Evolutionary conservation across 768 basidiomycete genomes (phyloP), one percentile per base, ranked within the genome.

Genomic region (Trametes meyenii): DNA sequence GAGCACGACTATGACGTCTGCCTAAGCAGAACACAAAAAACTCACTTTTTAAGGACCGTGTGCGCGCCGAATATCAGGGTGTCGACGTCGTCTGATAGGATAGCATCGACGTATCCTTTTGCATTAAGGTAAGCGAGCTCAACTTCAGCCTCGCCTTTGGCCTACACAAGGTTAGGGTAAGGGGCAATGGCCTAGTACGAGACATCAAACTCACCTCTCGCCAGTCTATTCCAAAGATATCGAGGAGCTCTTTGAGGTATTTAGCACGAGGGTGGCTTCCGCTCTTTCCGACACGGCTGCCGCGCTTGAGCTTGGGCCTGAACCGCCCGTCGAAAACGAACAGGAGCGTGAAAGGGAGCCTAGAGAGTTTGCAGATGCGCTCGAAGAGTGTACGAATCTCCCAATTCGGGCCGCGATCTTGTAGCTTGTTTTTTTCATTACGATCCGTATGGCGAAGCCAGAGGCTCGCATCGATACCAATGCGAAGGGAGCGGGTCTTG

Each of bases 81-180:
- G 66, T 83, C 82, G 3, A 74, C 76, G 69, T 82, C 81, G 61
- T 83, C 81, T 1, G 81, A 81, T 33, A 83, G 60, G 13, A 83
- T 72, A 0, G 77, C 76, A 62, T 83, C 82, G 19, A 85, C 77
- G 51, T 71, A 58, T 8, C 75, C 77, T 26, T 61, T 51, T 2
- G 62, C 54, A 50, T 78, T 79, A 63, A 83, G 77, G 12, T 71
- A 64, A 1, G 79, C 81, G 1, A 83, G 74, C 60, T 84, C 80
- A 0, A 82, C 81, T 61, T 83, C 81, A 1, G 81, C 81, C 68
- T 82, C 80, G 26, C 80, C 81, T 12, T 74, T 74, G 6, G 81
- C 80, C 78, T 79, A 13, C 13, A 38, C 12, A 48, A 1, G 48
- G 17, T 45, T 19, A 5, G 2, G 8, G 29, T 33, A 33, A 33